Evolutionary conservation across 2,329 filamentous ascomycete genomes (phyloP).

Genomic region (Epichloe sibirici): DNA sequence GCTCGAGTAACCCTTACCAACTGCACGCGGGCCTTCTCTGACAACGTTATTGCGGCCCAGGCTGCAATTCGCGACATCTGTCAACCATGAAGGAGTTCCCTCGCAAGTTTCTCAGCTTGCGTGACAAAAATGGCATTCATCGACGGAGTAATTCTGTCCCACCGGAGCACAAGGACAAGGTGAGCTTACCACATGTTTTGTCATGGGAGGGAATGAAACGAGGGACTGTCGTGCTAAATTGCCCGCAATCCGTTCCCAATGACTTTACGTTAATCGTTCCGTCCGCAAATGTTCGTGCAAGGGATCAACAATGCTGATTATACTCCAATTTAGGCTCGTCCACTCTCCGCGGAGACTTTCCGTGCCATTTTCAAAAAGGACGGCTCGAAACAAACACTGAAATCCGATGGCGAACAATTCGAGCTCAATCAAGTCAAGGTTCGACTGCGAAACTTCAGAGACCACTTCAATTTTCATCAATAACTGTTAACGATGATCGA

Average conservation of each 20-base stretch:
- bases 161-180: conserved; percentile 34
- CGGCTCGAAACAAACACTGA: conserved; percentile 34
- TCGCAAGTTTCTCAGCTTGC: conserved; percentile 57
- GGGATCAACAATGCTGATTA: not conserved
- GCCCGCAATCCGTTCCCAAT: not conserved
- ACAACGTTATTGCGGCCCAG: not conserved
- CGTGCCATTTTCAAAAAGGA: conserved; percentile 54
- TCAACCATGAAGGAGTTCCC: conserved; percentile 39
- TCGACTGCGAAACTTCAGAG: not conserved
- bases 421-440: conserved; percentile 24
- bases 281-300: not conserved
- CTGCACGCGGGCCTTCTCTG: not conserved
- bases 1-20: not conserved
- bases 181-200: conserved; percentile 16
- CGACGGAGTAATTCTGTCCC: conserved; percentile 44
- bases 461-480: not conserved
- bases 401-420: conserved; percentile 22
- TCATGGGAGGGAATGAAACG: not conserved
- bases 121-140: conserved; percentile 49
- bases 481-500: not conserved
- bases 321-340: conserved; percentile 29
- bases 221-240: not conserved
- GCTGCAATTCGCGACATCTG: not conserved
- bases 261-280: not conserved
- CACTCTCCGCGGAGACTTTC: conserved; percentile 44